Evolutionary conservation across 2,329 filamentous ascomycete genomes (phyloP).

Genomic region (Apiospora arundinis): DNA sequence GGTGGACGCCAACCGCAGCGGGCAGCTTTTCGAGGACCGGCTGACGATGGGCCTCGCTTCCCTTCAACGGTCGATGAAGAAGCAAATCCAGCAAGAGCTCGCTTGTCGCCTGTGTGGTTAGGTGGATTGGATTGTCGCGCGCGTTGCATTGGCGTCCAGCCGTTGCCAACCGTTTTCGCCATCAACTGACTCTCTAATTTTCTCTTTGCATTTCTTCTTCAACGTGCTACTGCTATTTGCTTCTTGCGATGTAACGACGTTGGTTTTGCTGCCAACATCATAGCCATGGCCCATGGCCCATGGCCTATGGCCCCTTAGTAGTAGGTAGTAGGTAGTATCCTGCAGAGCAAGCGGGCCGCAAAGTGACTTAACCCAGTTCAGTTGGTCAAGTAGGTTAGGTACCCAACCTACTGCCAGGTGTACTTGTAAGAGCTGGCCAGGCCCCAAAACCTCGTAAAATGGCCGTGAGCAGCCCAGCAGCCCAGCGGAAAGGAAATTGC

Average conservation of each 20-base stretch:
- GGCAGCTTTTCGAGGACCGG: not conserved
- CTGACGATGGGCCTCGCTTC: not conserved
- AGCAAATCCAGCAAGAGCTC: not conserved
- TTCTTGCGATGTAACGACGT: not conserved
- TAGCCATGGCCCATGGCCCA: too few species aligned
- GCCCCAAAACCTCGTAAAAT: not conserved
- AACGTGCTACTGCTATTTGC: not conserved
- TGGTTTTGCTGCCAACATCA: slow-evolving; percentile 10
- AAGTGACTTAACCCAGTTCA: not conserved
- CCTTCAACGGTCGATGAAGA: slow-evolving; percentile 12
- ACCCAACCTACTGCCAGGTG: too few species aligned
- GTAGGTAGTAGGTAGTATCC: too few species aligned
- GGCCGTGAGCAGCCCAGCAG: not conserved
- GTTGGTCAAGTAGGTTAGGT: not conserved
- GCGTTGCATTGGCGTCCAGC: not conserved
- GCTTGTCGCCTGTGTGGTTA: not conserved
- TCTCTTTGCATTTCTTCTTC: not conserved
- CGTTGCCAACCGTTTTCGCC: slow-evolving; percentile 9
- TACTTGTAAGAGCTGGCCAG: too few species aligned
- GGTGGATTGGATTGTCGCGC: not conserved
- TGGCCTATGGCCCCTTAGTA: too few species aligned
- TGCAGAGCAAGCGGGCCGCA: slow-evolving; percentile 5
- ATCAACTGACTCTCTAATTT: not conserved
- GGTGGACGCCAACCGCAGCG: not conserved
- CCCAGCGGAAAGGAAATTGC: slow-evolving; percentile 19